Percentiles rank a stretch among this genome's conserved stretches.
phyloP scores from a whole-genome alignment of 2,329 filamentous ascomycete species.

The Cryphonectria parasitica region DNA sequence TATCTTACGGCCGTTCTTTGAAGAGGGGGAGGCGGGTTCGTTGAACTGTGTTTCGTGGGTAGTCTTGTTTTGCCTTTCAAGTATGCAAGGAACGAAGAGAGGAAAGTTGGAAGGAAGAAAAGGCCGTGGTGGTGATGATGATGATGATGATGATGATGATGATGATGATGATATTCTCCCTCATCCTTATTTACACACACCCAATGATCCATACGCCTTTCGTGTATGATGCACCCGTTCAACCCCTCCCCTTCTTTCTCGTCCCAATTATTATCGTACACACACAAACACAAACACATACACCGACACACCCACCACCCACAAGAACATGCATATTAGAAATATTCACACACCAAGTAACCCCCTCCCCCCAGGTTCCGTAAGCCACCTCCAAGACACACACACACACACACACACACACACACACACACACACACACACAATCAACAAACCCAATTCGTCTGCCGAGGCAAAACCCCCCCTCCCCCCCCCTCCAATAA shows the following conservation, averaged over 20 bases:
- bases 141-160: too few relatives aligned
- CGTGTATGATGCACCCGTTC: neutral
- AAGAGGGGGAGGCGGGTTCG: too few relatives aligned
- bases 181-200: too few relatives aligned
- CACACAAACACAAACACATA: neutral
- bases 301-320: too few relatives aligned
- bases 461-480: neutral
- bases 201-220: neutral
- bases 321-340: neutral
- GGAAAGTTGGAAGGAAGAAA: too few relatives aligned
- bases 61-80: neutral
- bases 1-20: neutral
- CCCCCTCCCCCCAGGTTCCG: too few relatives aligned
- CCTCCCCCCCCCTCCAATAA: too few relatives aligned
- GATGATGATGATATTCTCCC: too few relatives aligned
- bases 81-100: too few relatives aligned
- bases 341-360: neutral
- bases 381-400: neutral
- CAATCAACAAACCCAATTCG: neutral
- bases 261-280: neutral
- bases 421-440: neutral
- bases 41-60: neutral
- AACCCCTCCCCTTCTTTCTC: neutral
- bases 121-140: too few relatives aligned
- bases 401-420: neutral